Evolutionary conservation across 208 protist species (phyloP).

Genomic region (Herpetomonas tarakana): DNA sequence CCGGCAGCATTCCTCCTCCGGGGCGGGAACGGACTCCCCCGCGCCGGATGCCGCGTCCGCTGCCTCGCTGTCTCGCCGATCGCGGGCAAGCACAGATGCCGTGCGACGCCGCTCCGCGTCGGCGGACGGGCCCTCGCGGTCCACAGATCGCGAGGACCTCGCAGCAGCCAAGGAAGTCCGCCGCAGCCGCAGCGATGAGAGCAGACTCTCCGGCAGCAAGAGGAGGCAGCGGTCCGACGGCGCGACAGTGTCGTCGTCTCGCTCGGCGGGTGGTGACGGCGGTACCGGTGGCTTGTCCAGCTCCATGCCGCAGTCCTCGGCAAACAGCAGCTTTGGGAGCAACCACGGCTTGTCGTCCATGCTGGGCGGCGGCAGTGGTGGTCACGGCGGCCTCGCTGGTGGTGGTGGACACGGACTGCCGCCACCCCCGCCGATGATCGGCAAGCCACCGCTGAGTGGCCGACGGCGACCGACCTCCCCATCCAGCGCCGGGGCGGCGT

Average conservation of each 20-base stretch:
- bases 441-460: conserved; percentile 54
- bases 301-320: conserved; percentile 1
- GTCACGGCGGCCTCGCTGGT: not conserved
- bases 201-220: not conserved
- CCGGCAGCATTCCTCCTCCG: not conserved
- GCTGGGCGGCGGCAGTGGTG: not conserved
- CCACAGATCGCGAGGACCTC: not conserved
- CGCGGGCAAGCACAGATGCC: not conserved
- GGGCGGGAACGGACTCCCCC: too few species aligned
- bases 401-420: not conserved
- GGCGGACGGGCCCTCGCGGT: not conserved
- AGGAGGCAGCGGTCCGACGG: not conserved
- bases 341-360: not conserved
- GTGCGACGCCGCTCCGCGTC: not conserved
- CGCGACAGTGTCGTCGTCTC: too few species aligned
- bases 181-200: not conserved
- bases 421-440: conserved; percentile 21
- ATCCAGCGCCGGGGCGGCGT: conserved; percentile 18
- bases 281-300: not conserved
- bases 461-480: conserved; percentile 14
- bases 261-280: too few species aligned
- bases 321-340: conserved; percentile 21
- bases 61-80: not conserved
- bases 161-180: not conserved
- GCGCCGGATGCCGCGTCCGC: too few species aligned